Percentiles rank a stretch among this genome's conserved stretches.
Evolutionary conservation across 2,329 filamentous ascomycete species (phyloP).

Genomic region (Septoria petroselini): DNA sequence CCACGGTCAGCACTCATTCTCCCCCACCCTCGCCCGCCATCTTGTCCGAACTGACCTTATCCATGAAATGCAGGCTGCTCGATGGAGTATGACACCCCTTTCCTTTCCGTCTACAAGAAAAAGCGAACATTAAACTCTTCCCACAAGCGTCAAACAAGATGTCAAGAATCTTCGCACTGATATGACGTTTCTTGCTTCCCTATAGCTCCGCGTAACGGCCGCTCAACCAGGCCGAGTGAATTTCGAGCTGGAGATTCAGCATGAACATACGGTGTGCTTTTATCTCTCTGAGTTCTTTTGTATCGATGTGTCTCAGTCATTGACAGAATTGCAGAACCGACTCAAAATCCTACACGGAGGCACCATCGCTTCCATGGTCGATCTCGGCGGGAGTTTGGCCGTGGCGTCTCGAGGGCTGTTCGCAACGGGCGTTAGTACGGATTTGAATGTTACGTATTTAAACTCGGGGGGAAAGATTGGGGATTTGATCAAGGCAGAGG

Average conservation of each 20-base stretch:
- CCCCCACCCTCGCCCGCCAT: no score
- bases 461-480: constrained; percentile 62
- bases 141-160: not conserved
- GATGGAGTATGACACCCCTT: constrained; percentile 34
- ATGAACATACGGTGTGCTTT: constrained; percentile 67
- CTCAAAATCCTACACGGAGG: constrained; percentile 74
- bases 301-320: not conserved
- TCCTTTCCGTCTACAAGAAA: not conserved
- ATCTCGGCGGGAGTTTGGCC: constrained; percentile 64
- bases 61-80: constrained; percentile 41
- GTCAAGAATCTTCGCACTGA: no score
- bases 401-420: constrained; percentile 64
- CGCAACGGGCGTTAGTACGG: constrained; percentile 64
- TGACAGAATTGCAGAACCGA: constrained; percentile 58
- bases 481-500: constrained; percentile 52
- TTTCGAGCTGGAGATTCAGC: constrained; percentile 71
- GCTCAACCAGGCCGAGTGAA: constrained; percentile 66
- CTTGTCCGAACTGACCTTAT: no score
- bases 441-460: constrained; percentile 65
- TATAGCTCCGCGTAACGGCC: constrained; percentile 63
- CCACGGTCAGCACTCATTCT: constrained; percentile 60
- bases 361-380: constrained; percentile 72
- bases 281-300: no score
- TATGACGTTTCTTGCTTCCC: not conserved
- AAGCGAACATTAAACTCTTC: not conserved